These are phyloP conservation scores for Ceratocystis cubensis DNA, from an alignment of 2,329 filamentous ascomycete species.

Conservation along the genomic window DNA sequence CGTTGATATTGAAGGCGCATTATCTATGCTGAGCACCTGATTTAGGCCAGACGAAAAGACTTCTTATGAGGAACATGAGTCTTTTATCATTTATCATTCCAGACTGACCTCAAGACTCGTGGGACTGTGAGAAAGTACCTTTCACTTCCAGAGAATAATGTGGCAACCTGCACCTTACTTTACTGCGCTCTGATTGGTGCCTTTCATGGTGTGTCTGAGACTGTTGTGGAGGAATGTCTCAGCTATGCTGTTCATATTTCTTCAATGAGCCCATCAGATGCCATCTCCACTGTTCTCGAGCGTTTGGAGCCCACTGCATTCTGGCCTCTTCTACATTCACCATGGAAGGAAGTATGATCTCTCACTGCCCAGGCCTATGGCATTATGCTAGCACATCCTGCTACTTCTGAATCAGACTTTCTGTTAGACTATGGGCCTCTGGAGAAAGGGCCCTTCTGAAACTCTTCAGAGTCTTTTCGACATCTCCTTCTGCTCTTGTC, in stretches of 20 bases:
- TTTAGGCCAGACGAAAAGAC: conserved; percentile 30
- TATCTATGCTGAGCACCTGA: conserved; percentile 54
- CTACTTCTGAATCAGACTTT: conserved; percentile 29
- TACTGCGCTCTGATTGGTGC: conserved; percentile 27
- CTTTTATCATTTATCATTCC: conserved; percentile 44
- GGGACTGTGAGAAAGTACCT: conserved; percentile 45
- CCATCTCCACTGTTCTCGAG: background rate
- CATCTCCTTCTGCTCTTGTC: too few species aligned
- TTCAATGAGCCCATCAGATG: conserved; percentile 36
- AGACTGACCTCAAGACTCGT: conserved; percentile 55
- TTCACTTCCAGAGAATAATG: conserved; percentile 28
- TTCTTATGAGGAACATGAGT: conserved; percentile 9
- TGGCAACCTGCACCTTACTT: background rate
- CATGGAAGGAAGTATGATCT: conserved; percentile 54
- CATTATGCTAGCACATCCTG: conserved; percentile 58
- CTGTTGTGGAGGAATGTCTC: conserved; percentile 39
- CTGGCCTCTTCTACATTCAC: conserved; percentile 52
- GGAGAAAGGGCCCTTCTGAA: too few species aligned
- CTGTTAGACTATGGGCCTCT: background rate
- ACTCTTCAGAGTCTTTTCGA: too few species aligned
- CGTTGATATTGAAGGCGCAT: conserved; percentile 77
- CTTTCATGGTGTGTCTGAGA: conserved; percentile 36
- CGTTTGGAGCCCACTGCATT: conserved; percentile 38
- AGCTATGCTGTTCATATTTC: conserved; percentile 43
- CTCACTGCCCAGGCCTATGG: conserved; percentile 61